Conservation (phyloP, 371 early-diverging fungal genomes). For the Lichtheimia corymbifera region DNA sequence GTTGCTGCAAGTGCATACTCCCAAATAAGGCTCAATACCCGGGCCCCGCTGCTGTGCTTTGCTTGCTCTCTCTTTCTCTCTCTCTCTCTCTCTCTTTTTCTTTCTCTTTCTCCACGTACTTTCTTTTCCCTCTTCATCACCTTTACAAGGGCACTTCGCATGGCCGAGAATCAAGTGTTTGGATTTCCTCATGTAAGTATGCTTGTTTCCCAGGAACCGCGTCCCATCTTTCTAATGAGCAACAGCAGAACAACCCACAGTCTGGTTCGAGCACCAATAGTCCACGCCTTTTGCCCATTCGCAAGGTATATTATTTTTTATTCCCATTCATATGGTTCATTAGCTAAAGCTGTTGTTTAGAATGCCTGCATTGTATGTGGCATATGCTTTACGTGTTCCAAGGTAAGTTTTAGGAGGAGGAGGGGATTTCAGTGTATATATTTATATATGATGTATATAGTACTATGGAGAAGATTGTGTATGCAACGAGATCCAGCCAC, state of each 20-base stretch:
- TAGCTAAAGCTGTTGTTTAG: constrained; percentile 15
- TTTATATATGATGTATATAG: constrained; percentile 18
- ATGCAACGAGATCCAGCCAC: constrained; percentile 49
- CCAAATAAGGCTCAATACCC: constrained; percentile 3
- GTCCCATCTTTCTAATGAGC: background rate
- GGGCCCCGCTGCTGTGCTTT: constrained; percentile 17
- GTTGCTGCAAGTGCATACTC: background rate
- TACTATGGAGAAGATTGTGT: constrained; percentile 45
- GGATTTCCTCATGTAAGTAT: constrained; percentile 8
- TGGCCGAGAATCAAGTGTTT: constrained; percentile 8
- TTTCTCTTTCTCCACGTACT: background rate
- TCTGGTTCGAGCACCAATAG: constrained; percentile 4
- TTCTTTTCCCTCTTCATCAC: constrained; percentile 13
- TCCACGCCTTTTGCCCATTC: constrained; percentile 24
- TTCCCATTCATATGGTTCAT: too few species aligned
- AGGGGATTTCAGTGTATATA: background rate
- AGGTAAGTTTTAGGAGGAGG: constrained; percentile 23
- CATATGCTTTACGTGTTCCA: constrained; percentile 53
- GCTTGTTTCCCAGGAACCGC: background rate
- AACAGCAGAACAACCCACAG: constrained; percentile 30
- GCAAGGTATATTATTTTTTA: constrained; percentile 21
- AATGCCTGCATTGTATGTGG: constrained; percentile 56
- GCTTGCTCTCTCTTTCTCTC: constrained; percentile 13
- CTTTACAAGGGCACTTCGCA: background rate
- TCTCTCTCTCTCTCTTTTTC: constrained; percentile 11